A percentile compares a stretch with the other conserved stretches of the same genome.
These are phyloP conservation scores for Coniochaeta ligniaria DNA, from an alignment of 2,329 filamentous ascomycete species.

Conservation along the genomic window DNA sequence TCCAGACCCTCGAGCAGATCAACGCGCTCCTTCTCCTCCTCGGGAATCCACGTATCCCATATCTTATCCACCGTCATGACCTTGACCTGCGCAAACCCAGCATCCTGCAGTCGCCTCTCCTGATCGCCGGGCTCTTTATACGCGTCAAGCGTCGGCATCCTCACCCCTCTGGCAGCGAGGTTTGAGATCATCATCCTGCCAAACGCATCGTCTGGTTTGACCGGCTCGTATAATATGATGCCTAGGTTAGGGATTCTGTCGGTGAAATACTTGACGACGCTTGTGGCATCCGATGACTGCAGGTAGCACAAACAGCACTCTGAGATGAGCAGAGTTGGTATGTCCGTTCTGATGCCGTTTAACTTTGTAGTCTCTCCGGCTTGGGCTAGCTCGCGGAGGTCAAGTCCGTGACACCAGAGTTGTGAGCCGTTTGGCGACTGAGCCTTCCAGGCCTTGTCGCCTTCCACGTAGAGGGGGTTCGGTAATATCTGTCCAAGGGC, in stretches of 20 bases:
- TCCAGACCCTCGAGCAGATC: slow-evolving; percentile 80
- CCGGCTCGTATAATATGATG: slow-evolving; percentile 82
- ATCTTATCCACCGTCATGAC: slow-evolving; percentile 47
- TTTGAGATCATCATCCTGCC: slow-evolving; percentile 91
- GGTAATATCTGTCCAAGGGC: slow-evolving; percentile 30
- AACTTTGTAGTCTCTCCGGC: slow-evolving; percentile 16
- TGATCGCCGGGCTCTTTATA: slow-evolving; percentile 67
- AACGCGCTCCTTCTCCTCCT: slow-evolving; percentile 70
- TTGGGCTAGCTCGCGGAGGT: slow-evolving; percentile 55
- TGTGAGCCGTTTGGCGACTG: slow-evolving; percentile 29
- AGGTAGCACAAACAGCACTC: slow-evolving; percentile 96
- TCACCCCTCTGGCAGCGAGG: slow-evolving; percentile 71
- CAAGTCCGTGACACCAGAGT: slow-evolving; percentile 57
- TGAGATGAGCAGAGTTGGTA: slow-evolving; percentile 81
- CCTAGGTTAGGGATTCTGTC: slow-evolving; percentile 38
- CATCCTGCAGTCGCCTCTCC: slow-evolving; percentile 53
- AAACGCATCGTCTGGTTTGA: slow-evolving; percentile 77
- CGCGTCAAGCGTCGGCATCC: slow-evolving; percentile 71
- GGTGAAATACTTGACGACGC: slow-evolving; percentile 60
- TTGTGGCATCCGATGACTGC: slow-evolving; percentile 52
- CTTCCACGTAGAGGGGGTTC: slow-evolving; percentile 19
- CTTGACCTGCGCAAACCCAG: slow-evolving; percentile 52
- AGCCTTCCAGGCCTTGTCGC: slow-evolving; percentile 29
- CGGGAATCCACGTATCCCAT: slow-evolving; percentile 67
- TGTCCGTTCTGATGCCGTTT: slow-evolving; percentile 39